These are phyloP conservation scores for Candida awuae DNA, from an alignment of 805 yeast genomes.

Conservation along the genomic window DNA sequence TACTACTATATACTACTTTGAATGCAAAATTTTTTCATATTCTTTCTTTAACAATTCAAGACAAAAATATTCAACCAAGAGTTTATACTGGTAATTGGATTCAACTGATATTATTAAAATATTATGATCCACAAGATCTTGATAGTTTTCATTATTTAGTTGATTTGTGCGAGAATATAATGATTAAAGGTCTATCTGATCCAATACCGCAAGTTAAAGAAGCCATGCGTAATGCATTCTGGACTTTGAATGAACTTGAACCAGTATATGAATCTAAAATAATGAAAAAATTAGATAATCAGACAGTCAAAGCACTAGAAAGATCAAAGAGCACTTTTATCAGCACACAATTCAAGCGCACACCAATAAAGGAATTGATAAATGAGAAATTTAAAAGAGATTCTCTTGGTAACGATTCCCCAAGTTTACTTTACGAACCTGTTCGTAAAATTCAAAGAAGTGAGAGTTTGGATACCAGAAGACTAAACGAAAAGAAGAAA, in stretches of 20 bases:
- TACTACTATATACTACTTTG: conserved; percentile 49
- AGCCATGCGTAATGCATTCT: conserved; percentile 61
- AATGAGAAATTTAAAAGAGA: conserved; percentile 33
- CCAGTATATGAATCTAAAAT: conserved; percentile 42
- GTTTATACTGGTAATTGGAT: conserved; percentile 65
- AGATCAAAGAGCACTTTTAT: conserved; percentile 31
- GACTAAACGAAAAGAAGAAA: conserved; percentile 2
- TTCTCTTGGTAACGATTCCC: conserved; percentile 16
- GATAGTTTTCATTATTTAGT: conserved; percentile 25
- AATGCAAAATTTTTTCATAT: conserved; percentile 43
- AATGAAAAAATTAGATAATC: conserved; percentile 33
- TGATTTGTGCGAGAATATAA: conserved; percentile 41
- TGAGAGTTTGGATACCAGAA: not conserved
- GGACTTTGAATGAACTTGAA: conserved; percentile 55
- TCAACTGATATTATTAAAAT: conserved; percentile 50
- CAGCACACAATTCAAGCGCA: conserved; percentile 24
- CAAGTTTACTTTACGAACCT: conserved; percentile 1
- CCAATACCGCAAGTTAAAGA: conserved; percentile 78
- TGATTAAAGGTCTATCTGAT: conserved; percentile 60
- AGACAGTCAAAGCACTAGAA: conserved; percentile 52
- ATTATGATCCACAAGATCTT: conserved; percentile 27
- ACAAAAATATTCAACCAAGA: conserved; percentile 67
- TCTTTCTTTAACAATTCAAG: conserved; percentile 46
- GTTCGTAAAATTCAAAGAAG: not conserved
- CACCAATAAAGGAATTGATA: conserved; percentile 42